Evolutionary conservation across 1,139 yeast species (phyloP), one percentile per base, ranked within the genome.

Genomic region (Hanseniaspora sp.): DNA sequence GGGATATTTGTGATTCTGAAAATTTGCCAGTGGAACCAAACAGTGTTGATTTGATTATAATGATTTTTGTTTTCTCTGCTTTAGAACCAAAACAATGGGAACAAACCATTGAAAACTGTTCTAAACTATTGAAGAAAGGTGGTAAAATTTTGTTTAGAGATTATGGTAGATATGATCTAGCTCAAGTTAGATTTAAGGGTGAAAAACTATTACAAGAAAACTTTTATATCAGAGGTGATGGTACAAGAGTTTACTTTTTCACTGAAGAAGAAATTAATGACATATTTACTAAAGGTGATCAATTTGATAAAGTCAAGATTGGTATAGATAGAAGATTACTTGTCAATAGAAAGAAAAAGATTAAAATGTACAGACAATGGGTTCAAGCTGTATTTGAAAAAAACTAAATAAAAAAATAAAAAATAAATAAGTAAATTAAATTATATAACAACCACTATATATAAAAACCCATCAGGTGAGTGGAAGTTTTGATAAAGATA

Each of bases 351-450:
- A 90, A 90, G 71, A 83, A 92, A 64, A 85, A 83, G 66, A 71
- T 92, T 61, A 92, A 92, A 69, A 92, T 92, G 99, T 92, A 87
- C 67, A 76, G 99, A 63, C 87, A 88, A 59, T 92, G 99, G 99
- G 72, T 92, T 57, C 98, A 92, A 69, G 97, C 94, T 3, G 88
- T 85, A 41, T 90, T 90, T 67, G 77, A 72, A 58, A 48, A 61
- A 55, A 49, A 17, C 13, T 9, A 29, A 13, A 17, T 23, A 43
- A 39, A 23, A 5, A 18, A 48, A 48, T 1, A 35, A 23, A 23
- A 18, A 6, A 6, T 18, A 13, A 29, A 18, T 31, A 28, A 7
- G 29, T 29, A 42, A 35, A 7, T 9, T 13, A n/a, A 18, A 13
- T 35, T 28, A 44, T 17, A n/a, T 31, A n/a, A 39, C 13, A 49